Evolutionary conservation across 2,329 filamentous ascomycete species (phyloP), one percentile per base, ranked within the genome.

Genomic region (Tolypocladium endophyticum): DNA sequence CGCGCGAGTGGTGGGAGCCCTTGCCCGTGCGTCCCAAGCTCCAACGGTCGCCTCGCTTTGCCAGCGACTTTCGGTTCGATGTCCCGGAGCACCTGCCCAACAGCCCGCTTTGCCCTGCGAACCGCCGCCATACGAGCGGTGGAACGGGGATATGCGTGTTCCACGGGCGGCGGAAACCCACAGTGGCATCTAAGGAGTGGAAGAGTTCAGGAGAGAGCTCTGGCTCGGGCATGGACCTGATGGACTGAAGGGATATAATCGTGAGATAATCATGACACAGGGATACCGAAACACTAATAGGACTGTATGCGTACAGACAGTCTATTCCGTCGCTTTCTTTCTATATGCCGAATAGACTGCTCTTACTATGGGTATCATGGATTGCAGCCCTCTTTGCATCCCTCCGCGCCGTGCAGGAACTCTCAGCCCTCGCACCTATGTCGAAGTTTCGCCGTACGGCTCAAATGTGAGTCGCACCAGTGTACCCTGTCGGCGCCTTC

Each of bases 81-180:
- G 62, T 82, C 14, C 78, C 79, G 1, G 78, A 82, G 62, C 80
- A 83, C 62, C 68, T 80, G 9, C 77, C 79, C 38, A 77, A 62
- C 60, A 82, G 79, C 64, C 79, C 79, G 20, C 74, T 81, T 70
- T 83, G 80, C 59, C 80, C 80, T 2, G 69, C 78, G 11, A 80
- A 82, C 65, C 68, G 68, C 52, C 76, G 72, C 47, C 75, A 80
- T 59, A 66, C 66, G 58, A 74, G 74, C 18, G 72, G 75, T n/a
- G 78, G 79, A 5, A 76, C 71, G 7, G 79, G 77, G 0, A 61
- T 82, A 3, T 83, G 80, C 59, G 78, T 82, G 2, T 80, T 79
- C 62, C 78, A 81, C 56, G 78, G 78, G 2, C 70, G 78, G 38
- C 66, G 69, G 56, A 72, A 62, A 41, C 57, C 57, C 5, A 43